A percentile compares a stretch with the other conserved stretches of the same genome.
Conservation (phyloP, 371 early-diverging fungal genomes). For the Syncephalastrum racemosum region DNA sequence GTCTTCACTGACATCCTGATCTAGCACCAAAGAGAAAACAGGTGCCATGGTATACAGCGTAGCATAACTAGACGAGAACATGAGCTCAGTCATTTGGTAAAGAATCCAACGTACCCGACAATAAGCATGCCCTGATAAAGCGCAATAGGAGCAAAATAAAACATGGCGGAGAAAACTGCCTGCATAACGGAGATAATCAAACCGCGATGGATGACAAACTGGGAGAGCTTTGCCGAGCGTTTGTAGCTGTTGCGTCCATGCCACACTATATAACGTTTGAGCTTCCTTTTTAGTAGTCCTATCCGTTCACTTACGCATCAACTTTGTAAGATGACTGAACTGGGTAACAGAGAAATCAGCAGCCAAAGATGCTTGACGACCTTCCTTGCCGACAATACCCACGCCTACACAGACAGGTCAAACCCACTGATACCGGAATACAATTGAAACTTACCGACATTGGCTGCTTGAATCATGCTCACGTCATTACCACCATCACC, state of each 20-base stretch:
- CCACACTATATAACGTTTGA: conserved; percentile 62
- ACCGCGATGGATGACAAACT: conserved; percentile 99
- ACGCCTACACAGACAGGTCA: conserved; percentile 49
- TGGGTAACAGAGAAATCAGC: conserved; percentile 96
- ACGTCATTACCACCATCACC: conserved; percentile 99
- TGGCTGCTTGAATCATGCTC: conserved; percentile 98
- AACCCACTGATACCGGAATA: no score
- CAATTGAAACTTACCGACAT: conserved; percentile 71
- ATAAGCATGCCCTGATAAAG: conserved; percentile 85
- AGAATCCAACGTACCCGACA: conserved; percentile 39
- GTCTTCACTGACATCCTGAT: conserved; percentile 90
- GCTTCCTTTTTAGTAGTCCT: neutral
- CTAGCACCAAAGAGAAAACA: conserved; percentile 93
- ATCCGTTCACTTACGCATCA: conserved; percentile 61
- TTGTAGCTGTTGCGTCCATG: conserved; percentile 98
- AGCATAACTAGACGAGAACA: conserved; percentile 75
- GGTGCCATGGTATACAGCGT: conserved; percentile 98
- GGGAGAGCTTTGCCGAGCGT: conserved; percentile 93
- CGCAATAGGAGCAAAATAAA: conserved; percentile 98
- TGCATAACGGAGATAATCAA: conserved; percentile 98
- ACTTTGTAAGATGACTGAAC: conserved; percentile 84
- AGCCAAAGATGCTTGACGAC: conserved; percentile 96
- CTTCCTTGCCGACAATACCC: conserved; percentile 99
- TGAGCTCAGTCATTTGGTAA: neutral
- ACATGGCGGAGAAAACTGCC: conserved; percentile 97